These are phyloP conservation scores for Magnolia changhungtana DNA, from an alignment of 164 flowering plant species.

Conservation along the genomic window DNA sequence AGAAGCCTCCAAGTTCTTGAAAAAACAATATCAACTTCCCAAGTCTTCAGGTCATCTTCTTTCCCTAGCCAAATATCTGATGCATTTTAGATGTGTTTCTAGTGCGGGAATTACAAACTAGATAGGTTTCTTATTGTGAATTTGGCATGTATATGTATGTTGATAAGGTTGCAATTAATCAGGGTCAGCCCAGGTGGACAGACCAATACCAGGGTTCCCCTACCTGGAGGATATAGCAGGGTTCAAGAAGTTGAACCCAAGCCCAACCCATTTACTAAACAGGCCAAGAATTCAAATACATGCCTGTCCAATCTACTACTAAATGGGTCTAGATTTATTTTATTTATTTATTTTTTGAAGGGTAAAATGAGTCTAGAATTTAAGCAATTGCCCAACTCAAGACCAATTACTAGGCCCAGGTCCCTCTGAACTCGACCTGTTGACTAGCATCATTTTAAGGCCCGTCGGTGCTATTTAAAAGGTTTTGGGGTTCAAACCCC, in stretches of 20 bases:
- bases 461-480: no score
- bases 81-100: neutral
- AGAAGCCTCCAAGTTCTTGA: conserved; percentile 74
- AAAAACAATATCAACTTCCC: conserved; percentile 71
- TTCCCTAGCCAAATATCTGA: neutral
- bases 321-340: no score
- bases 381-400: no score
- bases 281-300: neutral
- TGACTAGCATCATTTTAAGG: no score
- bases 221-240: neutral
- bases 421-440: no score
- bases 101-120: neutral
- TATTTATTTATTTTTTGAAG: neutral
- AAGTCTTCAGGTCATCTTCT: conserved; percentile 59
- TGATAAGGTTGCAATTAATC: neutral
- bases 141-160: neutral
- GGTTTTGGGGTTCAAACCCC: no score
- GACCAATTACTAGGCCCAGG: no score
- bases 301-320: no score
- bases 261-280: neutral
- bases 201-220: neutral
- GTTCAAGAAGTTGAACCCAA: neutral
- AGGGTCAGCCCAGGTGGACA: neutral
- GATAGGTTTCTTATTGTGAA: neutral
- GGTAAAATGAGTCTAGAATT: no score